Percentiles rank a stretch among this genome's conserved stretches.
These are phyloP conservation scores for Pholiota adiposa DNA, from an alignment of 1,284 basidiomycete species.

Conservation along the genomic window DNA sequence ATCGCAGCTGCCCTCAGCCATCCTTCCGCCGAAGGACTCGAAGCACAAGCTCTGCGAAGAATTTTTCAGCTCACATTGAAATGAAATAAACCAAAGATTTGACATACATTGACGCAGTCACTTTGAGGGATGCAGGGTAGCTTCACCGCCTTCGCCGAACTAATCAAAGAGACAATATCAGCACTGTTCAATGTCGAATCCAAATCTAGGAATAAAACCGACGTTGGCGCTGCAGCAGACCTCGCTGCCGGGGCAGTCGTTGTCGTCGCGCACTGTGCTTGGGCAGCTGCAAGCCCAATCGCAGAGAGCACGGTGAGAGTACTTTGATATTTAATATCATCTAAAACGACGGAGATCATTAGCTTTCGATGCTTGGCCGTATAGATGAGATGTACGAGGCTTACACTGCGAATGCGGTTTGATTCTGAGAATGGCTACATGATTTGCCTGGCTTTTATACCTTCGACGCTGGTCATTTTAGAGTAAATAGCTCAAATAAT, in stretches of 20 bases:
- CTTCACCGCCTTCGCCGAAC: slow-evolving; percentile 9
- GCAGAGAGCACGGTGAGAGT: background rate
- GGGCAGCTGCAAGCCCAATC: background rate
- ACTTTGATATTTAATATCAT: slow-evolving; percentile 7
- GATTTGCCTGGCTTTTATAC: background rate
- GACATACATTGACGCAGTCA: slow-evolving; percentile 3
- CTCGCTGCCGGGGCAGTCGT: slow-evolving; percentile 11
- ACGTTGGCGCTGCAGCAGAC: slow-evolving; percentile 8
- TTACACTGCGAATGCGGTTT: background rate
- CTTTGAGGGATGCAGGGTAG: slow-evolving; percentile 6
- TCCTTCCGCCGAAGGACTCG: slow-evolving; percentile 10
- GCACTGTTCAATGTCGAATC: too few species aligned
- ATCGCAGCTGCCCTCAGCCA: slow-evolving; percentile 6
- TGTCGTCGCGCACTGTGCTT: slow-evolving; percentile 3
- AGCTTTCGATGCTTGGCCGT: too few species aligned
- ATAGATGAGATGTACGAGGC: background rate
- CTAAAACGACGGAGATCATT: background rate
- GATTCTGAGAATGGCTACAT: background rate
- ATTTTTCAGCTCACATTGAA: background rate
- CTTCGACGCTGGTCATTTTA: background rate
- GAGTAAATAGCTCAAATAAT: background rate
- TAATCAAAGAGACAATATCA: background rate
- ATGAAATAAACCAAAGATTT: too few species aligned
- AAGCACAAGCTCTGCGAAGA: slow-evolving; percentile 2
- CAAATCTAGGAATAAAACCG: background rate